Conservation (phyloP, 257 asterid genomes). For the Pogostemon cablin region DNA sequence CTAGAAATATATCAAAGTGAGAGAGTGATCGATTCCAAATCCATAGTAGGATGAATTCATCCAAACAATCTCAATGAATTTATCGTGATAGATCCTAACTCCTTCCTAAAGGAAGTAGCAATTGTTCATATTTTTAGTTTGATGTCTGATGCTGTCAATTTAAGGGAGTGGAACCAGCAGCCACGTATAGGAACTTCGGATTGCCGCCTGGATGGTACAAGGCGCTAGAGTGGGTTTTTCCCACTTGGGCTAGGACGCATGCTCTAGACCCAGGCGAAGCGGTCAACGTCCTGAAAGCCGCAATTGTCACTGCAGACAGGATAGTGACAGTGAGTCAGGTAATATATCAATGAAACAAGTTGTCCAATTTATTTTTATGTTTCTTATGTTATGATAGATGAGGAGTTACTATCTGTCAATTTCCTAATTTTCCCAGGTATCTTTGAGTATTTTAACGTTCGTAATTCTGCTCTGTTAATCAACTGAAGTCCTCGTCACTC, state of each 20-base stretch:
- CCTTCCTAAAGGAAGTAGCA: neutral
- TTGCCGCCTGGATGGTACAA: conserved; percentile 90
- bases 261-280: conserved; percentile 99
- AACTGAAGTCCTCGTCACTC: neutral
- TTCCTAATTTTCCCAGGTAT: too few relatives aligned
- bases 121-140: neutral
- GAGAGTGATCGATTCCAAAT: neutral
- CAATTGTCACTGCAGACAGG: conserved; percentile 90
- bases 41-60: neutral
- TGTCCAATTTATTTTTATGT: neutral
- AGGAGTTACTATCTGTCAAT: conserved; percentile 6
- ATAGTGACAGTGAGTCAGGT: conserved; percentile 97
- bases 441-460: too few relatives aligned
- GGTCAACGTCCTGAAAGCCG: conserved; percentile 86
- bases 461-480: neutral
- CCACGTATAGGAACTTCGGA: conserved; percentile 69
- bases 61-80: neutral
- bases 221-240: conserved; percentile 95
- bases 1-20: neutral
- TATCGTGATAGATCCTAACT: neutral
- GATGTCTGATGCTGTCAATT: conserved; percentile 19
- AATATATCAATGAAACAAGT: neutral
- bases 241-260: conserved; percentile 95
- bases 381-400: neutral
- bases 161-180: conserved; percentile 96